Percentiles rank a stretch among this genome's conserved stretches.
Evolutionary conservation across 176 grass and related monocot genomes (phyloP).

Genomic region (Pharus latifolius): DNA sequence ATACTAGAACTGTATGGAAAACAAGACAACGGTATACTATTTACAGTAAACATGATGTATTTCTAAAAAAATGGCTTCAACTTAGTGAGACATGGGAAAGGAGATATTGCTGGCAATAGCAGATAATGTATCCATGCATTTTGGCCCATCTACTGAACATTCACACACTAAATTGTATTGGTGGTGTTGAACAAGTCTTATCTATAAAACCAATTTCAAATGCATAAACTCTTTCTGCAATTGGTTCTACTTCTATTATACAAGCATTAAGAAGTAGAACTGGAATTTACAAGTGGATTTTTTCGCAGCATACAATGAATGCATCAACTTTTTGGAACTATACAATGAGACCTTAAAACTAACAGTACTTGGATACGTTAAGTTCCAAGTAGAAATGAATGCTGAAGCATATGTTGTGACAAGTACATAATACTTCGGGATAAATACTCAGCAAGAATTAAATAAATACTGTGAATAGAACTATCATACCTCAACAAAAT

Average conservation of each 20-base stretch:
- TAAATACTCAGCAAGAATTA: not conserved
- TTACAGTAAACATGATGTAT: not conserved
- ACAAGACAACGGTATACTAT: too few species aligned
- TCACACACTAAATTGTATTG: not conserved
- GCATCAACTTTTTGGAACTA: not conserved
- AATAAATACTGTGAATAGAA: not conserved
- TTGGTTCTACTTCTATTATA: not conserved
- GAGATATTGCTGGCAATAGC: not conserved
- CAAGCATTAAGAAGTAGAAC: not conserved
- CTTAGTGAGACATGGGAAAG: not conserved
- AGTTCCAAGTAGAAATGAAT: not conserved
- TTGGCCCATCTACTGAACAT: not conserved
- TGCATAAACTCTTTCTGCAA: not conserved
- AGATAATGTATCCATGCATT: not conserved
- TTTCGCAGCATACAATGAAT: too few species aligned
- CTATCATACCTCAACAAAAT: conserved; percentile 86
- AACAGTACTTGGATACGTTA: not conserved
- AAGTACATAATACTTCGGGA: not conserved
- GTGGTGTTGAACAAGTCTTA: not conserved
- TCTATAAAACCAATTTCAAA: not conserved
- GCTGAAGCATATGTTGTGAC: too few species aligned
- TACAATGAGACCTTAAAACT: not conserved
- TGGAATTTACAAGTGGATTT: too few species aligned
- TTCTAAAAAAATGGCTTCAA: not conserved
- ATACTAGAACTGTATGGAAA: too few species aligned